These are phyloP conservation scores for Cryomyces antarcticus DNA, from an alignment of 495 filamentous ascomycete genomes.

Conservation along the genomic window DNA sequence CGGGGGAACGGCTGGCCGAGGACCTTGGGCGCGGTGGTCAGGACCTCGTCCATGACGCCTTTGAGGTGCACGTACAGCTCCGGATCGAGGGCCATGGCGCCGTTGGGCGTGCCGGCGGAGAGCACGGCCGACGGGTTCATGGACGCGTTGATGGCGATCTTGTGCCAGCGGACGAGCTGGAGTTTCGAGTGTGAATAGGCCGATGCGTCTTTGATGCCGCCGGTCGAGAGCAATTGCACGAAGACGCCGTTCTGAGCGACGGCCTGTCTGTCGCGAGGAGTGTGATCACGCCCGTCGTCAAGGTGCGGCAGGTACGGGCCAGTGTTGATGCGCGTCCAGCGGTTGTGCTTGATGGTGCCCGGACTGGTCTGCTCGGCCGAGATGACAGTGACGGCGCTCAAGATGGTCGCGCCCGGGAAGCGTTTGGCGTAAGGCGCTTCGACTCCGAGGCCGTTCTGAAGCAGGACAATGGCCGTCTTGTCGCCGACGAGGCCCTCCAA, in stretches of 20 bases:
- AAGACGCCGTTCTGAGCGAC: conserved; percentile 10
- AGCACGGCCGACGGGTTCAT: conserved; percentile 44
- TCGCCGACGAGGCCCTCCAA: conserved; percentile 15
- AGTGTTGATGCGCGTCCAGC: conserved; percentile 38
- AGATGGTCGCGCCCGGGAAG: conserved; percentile 32
- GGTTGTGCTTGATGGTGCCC: conserved; percentile 34
- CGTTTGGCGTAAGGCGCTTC: conserved; percentile 37
- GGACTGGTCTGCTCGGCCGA: conserved; percentile 28
- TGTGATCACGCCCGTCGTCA: too few species aligned
- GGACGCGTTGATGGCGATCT: conserved; percentile 41
- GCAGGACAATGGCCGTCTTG: conserved; percentile 31
- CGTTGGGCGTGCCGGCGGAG: conserved; percentile 32
- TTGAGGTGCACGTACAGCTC: conserved; percentile 22
- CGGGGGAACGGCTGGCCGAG: conserved; percentile 24
- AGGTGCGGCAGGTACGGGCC: conserved; percentile 28
- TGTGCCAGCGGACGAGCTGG: conserved; percentile 41
- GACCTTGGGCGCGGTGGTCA: conserved; percentile 30
- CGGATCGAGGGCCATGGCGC: conserved; percentile 22
- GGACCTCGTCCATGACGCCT: conserved; percentile 37
- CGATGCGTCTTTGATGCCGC: conserved; percentile 29
- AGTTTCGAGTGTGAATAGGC: conserved; percentile 26
- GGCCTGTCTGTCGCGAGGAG: too few species aligned
- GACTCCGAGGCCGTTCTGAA: conserved; percentile 53
- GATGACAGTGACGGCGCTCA: conserved; percentile 40
- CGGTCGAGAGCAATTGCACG: conserved; percentile 14